A percentile compares a stretch with the other conserved stretches of the same genome.
These are phyloP conservation scores for Eremomyces bilateralis DNA, from an alignment of 495 filamentous ascomycete species.

Conservation along the genomic window DNA sequence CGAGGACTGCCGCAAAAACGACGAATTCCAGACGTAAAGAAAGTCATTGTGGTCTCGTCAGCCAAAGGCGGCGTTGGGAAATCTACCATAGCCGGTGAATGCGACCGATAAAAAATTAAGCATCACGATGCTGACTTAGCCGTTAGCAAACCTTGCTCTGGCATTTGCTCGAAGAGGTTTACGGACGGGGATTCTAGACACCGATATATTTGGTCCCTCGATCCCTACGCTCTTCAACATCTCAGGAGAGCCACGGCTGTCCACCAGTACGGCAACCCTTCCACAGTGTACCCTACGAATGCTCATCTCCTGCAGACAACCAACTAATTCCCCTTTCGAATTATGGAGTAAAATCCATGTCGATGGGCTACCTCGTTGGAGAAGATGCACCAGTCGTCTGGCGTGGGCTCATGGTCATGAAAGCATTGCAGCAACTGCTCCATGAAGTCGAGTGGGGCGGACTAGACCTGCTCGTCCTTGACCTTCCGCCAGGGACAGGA, in stretches of 20 bases:
- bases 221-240: conserved; percentile 80
- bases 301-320: conserved; percentile 30
- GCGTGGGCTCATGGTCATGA: conserved; percentile 94
- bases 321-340: conserved; percentile 75
- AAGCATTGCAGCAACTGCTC: conserved; percentile 85
- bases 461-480: conserved; percentile 67
- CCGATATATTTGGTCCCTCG: conserved; percentile 90
- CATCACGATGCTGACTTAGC: conserved; percentile 1
- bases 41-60: conserved; percentile 79
- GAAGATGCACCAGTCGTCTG: conserved; percentile 73
- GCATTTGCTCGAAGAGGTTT: conserved; percentile 62
- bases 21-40: conserved; percentile 56
- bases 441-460: conserved; percentile 83
- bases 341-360: conserved; percentile 94
- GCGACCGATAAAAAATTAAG: background rate
- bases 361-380: conserved; percentile 81
- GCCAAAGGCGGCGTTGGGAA: conserved; percentile 97
- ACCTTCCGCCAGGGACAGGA: conserved; percentile 84
- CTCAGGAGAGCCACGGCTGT: conserved; percentile 45
- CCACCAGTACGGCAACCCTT: conserved; percentile 26
- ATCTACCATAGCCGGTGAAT: conserved; percentile 62
- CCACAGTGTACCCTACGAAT: background rate
- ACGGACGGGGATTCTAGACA: conserved; percentile 72
- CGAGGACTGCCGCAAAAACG: conserved; percentile 66
- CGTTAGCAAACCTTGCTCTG: conserved; percentile 62